Evolutionary conservation across 1,284 basidiomycete genomes (phyloP), one percentile per base, ranked within the genome.

Genomic region (Puccinia brachypodii): DNA sequence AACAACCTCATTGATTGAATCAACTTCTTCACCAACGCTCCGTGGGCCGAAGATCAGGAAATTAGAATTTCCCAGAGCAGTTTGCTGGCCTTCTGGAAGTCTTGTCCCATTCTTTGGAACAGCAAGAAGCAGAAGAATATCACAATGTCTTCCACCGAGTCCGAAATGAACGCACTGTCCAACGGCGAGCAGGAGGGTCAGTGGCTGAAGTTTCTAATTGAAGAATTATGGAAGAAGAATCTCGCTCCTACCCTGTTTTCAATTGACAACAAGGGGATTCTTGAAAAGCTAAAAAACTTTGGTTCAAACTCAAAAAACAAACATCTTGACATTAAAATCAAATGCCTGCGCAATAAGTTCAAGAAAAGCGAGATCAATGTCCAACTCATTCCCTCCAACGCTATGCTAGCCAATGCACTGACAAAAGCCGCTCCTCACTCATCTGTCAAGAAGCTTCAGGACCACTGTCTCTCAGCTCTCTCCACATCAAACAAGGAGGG

Each of bases 241-340:
- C 22, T 38, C 2, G 28, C 8, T 36, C 62, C 31, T 13, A 6
- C 62, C 38, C 62, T 25, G n/a, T 66, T 66, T 66, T 14, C 33
- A 7, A 66, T 66, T 66, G 62, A 66, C 28, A 66, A 66, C 38
- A 16, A 66, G 38, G 62, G 62, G 8, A 9, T 66, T 1, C 33
- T 66, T 22, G 62, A 66, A 40, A 66, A 66, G 16, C 19, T 66
- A 6, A 66, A 66, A 40, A 36, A 66, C n/a, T 66, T 38, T 66
- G 62, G 62, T 3, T 66, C 62, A 38, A 66, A 66, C 38, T 66
- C 62, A 38, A 66, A 66, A 33, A 66, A 22, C 2, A 66, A 66
- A n/a, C 62, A 66, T 38, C 31, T 66, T 11, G 47, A 50, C 47
- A 50, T 50, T 11, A 50, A 50, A 50, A 22, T 50, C 11, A 50